Evolutionary conservation across 2,329 filamentous ascomycete genomes (phyloP).

Genomic region (Elsinoe fawcettii): DNA sequence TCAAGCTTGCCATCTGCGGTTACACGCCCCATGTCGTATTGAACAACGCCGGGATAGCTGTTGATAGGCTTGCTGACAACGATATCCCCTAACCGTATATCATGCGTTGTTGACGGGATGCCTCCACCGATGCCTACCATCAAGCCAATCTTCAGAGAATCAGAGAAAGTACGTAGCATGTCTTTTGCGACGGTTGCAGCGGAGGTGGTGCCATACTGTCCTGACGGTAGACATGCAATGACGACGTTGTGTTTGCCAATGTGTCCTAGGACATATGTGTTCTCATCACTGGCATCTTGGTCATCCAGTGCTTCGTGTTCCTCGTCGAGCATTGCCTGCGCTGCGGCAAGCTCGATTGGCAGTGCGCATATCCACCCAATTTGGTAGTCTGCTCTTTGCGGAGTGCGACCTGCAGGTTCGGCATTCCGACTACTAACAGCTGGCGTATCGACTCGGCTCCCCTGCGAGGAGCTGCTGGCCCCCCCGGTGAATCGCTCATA

Average conservation of each 20-base stretch:
- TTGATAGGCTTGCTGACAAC: slow-evolving; percentile 22
- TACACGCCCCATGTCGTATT: slow-evolving; percentile 21
- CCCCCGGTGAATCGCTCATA: too few species aligned
- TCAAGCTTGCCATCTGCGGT: background rate
- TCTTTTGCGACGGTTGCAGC: slow-evolving; percentile 18
- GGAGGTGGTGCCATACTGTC: slow-evolving; percentile 16
- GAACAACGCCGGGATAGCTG: slow-evolving; percentile 21
- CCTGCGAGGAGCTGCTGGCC: too few species aligned
- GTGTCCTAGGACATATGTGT: slow-evolving; percentile 17
- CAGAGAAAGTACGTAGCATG: slow-evolving; percentile 18
- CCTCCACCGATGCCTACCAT: slow-evolving; percentile 24
- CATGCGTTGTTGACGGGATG: slow-evolving; percentile 17
- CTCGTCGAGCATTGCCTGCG: slow-evolving; percentile 19
- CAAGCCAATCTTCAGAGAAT: slow-evolving; percentile 19
- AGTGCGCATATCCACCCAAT: slow-evolving; percentile 23
- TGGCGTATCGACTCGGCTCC: too few species aligned
- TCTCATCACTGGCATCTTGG: slow-evolving; percentile 8
- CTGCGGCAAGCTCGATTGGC: slow-evolving; percentile 20
- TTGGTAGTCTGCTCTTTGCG: slow-evolving; percentile 13
- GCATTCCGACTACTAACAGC: background rate
- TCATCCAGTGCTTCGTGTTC: slow-evolving; percentile 2
- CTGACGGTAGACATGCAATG: slow-evolving; percentile 20
- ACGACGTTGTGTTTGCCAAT: slow-evolving; percentile 19
- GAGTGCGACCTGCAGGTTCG: background rate
- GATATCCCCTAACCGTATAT: slow-evolving; percentile 26